Evolutionary conservation across 306 rosid genomes (phyloP).

Genomic region (Lathyrus tuberosus): DNA sequence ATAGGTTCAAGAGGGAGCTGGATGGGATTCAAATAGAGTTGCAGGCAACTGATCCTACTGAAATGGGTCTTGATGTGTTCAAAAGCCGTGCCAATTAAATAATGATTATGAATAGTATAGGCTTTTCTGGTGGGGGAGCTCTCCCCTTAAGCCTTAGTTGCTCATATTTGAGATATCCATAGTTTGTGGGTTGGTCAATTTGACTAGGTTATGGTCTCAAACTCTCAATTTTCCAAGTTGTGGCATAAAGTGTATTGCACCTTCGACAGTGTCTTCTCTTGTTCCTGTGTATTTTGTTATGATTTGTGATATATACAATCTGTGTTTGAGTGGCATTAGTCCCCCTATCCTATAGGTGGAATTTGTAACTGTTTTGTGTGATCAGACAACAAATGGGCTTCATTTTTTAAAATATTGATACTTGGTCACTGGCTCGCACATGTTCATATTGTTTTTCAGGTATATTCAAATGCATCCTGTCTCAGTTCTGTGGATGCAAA

Average conservation of each 20-base stretch:
- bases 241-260: slow-evolving; percentile 48
- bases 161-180: slow-evolving; percentile 46
- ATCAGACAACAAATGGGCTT: slow-evolving; percentile 35
- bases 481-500: not conserved
- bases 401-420: slow-evolving; percentile 14
- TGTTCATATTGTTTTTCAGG: slow-evolving; percentile 13
- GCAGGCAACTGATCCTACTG: slow-evolving; percentile 72
- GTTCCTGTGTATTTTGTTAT: slow-evolving; percentile 42
- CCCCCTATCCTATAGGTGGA: slow-evolving; percentile 24
- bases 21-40: slow-evolving; percentile 69
- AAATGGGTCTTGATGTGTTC: slow-evolving; percentile 70
- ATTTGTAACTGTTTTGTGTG: slow-evolving; percentile 49
- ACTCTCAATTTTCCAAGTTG: slow-evolving; percentile 47
- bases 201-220: slow-evolving; percentile 45
- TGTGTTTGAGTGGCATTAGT: slow-evolving; percentile 42
- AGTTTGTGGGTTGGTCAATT: slow-evolving; percentile 44
- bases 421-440: not conserved
- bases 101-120: slow-evolving; percentile 36
- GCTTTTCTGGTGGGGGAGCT: slow-evolving; percentile 43
- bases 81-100: slow-evolving; percentile 62
- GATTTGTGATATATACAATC: slow-evolving; percentile 49
- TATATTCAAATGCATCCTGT: slow-evolving; percentile 10
- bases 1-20: slow-evolving; percentile 70
- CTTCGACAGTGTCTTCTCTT: slow-evolving; percentile 37
- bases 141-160: slow-evolving; percentile 45